Conservation (phyloP, 164 flowering plant species). For the Annona cherimola region DNA sequence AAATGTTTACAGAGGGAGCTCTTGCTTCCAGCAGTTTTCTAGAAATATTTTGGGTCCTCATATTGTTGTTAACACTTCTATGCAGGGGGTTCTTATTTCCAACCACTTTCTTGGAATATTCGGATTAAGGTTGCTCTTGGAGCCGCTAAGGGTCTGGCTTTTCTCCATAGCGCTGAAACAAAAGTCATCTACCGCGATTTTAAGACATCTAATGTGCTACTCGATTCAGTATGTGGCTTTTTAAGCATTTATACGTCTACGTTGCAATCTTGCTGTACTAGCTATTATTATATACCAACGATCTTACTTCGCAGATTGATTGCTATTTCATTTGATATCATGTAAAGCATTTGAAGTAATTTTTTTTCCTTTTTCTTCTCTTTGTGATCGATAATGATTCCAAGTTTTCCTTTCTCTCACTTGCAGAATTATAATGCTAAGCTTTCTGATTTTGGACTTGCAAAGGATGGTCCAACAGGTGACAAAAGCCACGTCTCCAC, state of each 20-base stretch:
- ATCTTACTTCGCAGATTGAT: too few species aligned
- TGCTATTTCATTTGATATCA: too few species aligned
- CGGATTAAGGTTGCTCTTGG: slow-evolving; percentile 37
- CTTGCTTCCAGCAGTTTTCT: not conserved
- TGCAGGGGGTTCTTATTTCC: slow-evolving; percentile 29
- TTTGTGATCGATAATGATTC: too few species aligned
- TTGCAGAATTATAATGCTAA: slow-evolving; percentile 81
- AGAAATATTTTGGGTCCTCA: slow-evolving; percentile 8
- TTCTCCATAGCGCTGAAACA: slow-evolving; percentile 32
- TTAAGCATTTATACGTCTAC: not conserved
- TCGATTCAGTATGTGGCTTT: slow-evolving; percentile 24
- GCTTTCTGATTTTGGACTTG: slow-evolving; percentile 96
- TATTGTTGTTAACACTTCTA: not conserved
- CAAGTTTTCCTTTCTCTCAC: too few species aligned
- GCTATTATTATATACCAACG: too few species aligned
- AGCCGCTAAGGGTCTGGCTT: slow-evolving; percentile 35
- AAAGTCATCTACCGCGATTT: slow-evolving; percentile 29
- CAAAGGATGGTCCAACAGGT: slow-evolving; percentile 95
- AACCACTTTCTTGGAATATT: slow-evolving; percentile 32
- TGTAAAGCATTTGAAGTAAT: not conserved
- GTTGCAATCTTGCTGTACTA: not conserved
- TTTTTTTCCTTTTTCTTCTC: not conserved
- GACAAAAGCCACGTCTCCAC: slow-evolving; percentile 97
- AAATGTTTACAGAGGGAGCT: too few species aligned
- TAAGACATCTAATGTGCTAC: slow-evolving; percentile 27